Evolutionary conservation across 345 rosid genomes (phyloP).

Genomic region (Arabidopsis suecica): DNA sequence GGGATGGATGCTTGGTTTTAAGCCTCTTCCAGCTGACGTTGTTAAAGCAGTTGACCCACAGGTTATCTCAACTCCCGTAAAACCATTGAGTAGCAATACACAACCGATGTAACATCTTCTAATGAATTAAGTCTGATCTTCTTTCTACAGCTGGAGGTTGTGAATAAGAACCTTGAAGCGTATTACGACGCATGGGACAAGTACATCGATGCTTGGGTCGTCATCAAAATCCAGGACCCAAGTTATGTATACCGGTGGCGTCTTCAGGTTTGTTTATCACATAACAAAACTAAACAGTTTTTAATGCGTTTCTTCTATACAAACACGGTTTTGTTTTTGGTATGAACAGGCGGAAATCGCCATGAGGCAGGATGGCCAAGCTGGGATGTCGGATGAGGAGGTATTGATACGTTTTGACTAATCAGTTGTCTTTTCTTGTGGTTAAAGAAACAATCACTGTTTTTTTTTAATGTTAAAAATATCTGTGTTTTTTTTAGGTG

Average conservation of each 20-base stretch:
- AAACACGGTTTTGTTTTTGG: neutral
- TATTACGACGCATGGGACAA: constrained; percentile 93
- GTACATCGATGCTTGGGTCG: constrained; percentile 77
- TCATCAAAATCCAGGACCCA: constrained; percentile 90
- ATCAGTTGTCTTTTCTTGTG: constrained; percentile 8
- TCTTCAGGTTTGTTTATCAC: constrained; percentile 66
- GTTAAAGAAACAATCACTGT: neutral
- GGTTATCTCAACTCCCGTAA: constrained; percentile 48
- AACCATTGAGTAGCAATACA: constrained; percentile 7
- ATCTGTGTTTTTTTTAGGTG: constrained; percentile 53
- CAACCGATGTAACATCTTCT: constrained; percentile 2
- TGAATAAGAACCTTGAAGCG: constrained; percentile 86
- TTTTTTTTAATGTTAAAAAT: constrained; percentile 4
- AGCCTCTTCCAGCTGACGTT: constrained; percentile 64
- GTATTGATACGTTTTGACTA: constrained; percentile 44
- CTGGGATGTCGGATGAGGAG: constrained; percentile 96
- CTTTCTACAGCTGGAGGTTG: constrained; percentile 64
- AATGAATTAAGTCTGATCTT: constrained; percentile 3
- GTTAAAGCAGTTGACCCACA: constrained; percentile 85
- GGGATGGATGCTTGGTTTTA: constrained; percentile 99
- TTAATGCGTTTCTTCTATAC: neutral
- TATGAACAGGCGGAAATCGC: constrained; percentile 86
- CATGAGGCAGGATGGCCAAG: constrained; percentile 84
- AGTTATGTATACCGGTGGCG: constrained; percentile 93
- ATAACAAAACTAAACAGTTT: neutral